These are phyloP conservation scores for Boletus barrowsii DNA, from an alignment of 768 basidiomycete species.

Conservation along the genomic window DNA sequence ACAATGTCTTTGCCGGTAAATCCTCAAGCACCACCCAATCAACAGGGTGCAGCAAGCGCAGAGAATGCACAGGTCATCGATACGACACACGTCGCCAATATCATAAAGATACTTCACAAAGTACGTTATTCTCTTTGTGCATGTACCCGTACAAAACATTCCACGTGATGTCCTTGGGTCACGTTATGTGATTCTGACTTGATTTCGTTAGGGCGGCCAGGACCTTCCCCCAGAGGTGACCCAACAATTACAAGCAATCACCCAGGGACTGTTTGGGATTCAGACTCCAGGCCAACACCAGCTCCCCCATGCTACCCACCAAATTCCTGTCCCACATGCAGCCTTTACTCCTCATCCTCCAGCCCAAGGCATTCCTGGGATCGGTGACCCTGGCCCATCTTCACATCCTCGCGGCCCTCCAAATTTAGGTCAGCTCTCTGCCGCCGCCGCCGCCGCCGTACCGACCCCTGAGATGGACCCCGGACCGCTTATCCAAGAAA, in stretches of 20 bases:
- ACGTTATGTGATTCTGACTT: slow-evolving; percentile 17
- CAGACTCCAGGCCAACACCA: slow-evolving; percentile 30
- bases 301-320: slow-evolving; percentile 23
- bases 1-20: slow-evolving; percentile 10
- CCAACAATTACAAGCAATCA: slow-evolving; percentile 53
- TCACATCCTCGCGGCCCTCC: slow-evolving; percentile 70
- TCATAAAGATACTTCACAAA: slow-evolving; percentile 61
- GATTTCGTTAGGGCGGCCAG: slow-evolving; percentile 38
- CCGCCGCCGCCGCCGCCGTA: slow-evolving; percentile 42
- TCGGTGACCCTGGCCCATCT: slow-evolving; percentile 69
- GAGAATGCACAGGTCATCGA: slow-evolving; percentile 35
- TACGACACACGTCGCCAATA: slow-evolving; percentile 53
- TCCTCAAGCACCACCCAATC: slow-evolving; percentile 12
- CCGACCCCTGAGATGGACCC: slow-evolving; percentile 33
- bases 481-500: slow-evolving; percentile 15
- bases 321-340: slow-evolving; percentile 42
- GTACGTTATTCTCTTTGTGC: slow-evolving; percentile 33
- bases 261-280: slow-evolving; percentile 38
- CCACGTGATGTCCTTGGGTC: slow-evolving; percentile 27
- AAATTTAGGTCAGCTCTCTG: slow-evolving; percentile 56
- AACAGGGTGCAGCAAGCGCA: slow-evolving; percentile 8
- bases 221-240: slow-evolving; percentile 61
- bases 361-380: slow-evolving; percentile 44
- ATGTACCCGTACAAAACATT: not conserved
- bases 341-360: slow-evolving; percentile 18